Evolutionary conservation across 2,329 filamentous ascomycete genomes (phyloP).

Genomic region (Calonectria pseudoreteaudii): DNA sequence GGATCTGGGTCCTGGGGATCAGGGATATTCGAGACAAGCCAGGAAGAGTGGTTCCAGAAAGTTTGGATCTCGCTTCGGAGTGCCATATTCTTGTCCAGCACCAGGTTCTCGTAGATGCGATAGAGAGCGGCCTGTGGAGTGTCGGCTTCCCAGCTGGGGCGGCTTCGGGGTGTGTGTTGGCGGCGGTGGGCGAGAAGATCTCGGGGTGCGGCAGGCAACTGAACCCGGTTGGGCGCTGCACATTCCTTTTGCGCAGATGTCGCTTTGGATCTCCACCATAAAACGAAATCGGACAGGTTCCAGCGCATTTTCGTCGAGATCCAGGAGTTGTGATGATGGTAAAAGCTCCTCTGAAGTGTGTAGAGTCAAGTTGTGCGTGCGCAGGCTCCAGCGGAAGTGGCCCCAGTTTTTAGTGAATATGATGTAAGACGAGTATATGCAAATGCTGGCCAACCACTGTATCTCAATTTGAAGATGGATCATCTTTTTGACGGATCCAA

Average conservation of each 20-base stretch:
- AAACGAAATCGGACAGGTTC: not conserved
- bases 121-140: constrained; percentile 28
- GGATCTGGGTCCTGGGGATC: constrained; percentile 33
- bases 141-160: constrained; percentile 12
- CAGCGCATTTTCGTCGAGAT: not conserved
- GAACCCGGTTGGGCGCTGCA: not conserved
- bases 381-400: not conserved
- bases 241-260: not conserved
- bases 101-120: constrained; percentile 31
- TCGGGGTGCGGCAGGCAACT: not conserved
- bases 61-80: constrained; percentile 33
- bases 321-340: not conserved
- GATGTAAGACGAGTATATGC: not conserved
- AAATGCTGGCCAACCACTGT: not conserved
- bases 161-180: constrained; percentile 26
- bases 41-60: constrained; percentile 31
- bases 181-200: constrained; percentile 21
- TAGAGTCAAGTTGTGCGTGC: not conserved
- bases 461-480: too few species aligned
- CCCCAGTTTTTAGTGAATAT: not conserved
- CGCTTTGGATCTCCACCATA: not conserved
- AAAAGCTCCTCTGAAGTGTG: not conserved
- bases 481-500: too few species aligned
- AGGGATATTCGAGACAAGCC: constrained; percentile 30
- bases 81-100: constrained; percentile 29